These are phyloP conservation scores for Malania oleifera DNA, from an alignment of 164 flowering plant genomes.

Conservation along the genomic window DNA sequence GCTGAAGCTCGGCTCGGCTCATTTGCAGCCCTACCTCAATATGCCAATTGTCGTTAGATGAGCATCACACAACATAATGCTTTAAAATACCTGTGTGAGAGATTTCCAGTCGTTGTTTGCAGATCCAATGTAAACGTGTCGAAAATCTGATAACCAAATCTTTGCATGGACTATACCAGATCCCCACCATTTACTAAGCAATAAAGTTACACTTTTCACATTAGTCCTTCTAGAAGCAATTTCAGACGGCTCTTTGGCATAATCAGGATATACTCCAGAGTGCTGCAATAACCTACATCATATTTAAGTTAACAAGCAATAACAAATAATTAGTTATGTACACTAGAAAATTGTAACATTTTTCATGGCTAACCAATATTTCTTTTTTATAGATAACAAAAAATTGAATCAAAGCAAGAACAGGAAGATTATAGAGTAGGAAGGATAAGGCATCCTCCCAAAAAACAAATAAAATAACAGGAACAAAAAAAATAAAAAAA, in stretches of 20 bases:
- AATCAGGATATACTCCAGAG: constrained; percentile 90
- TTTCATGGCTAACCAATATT: not conserved
- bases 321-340: not conserved
- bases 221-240: constrained; percentile 81
- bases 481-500: too few species aligned
- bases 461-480: too few species aligned
- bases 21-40: too few species aligned
- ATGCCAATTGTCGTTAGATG: too few species aligned
- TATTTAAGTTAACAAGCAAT: constrained; percentile 7
- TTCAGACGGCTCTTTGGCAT: constrained; percentile 55
- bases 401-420: too few species aligned
- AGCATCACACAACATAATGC: not conserved
- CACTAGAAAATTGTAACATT: not conserved
- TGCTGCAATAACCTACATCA: constrained; percentile 68
- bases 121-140: constrained; percentile 84
- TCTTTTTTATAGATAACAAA: not conserved
- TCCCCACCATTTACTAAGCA: constrained; percentile 79
- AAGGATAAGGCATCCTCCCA: too few species aligned
- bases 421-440: too few species aligned
- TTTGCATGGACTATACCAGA: constrained; percentile 92
- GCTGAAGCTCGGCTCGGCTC: too few species aligned
- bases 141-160: constrained; percentile 84
- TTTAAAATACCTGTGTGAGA: constrained; percentile 68
- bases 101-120: constrained; percentile 99
- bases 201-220: constrained; percentile 70